Evolutionary conservation across 2,329 filamentous ascomycete genomes (phyloP), one percentile per base, ranked within the genome.

Genomic region (Fulvia fulva): DNA sequence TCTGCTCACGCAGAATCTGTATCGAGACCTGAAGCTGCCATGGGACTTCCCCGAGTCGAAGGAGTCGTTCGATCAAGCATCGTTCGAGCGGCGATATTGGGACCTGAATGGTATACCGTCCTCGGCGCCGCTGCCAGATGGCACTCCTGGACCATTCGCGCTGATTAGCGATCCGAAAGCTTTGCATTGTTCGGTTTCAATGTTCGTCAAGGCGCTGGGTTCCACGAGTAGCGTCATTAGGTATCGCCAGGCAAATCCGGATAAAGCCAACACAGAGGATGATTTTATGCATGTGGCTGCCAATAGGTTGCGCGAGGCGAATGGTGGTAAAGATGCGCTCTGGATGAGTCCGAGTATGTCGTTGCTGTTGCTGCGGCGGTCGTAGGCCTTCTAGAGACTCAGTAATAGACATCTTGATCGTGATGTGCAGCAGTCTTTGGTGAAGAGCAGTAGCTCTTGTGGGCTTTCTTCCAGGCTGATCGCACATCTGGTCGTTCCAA

Each of bases 221-320:
- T 80, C 78, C 0, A 57, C 67, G 2, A 80, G 78, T 57, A 69
- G 73, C 0, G 68, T 78, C 1, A 71, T 71, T 0, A 68, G 80
- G 43, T 81, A 79, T 78, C 70, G 76, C 9, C 68, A 79, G 64
- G 78, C 76, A 0, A 65, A 82, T 61, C 75, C 77, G 0, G 75
- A 77, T 0, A 60, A 63, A 0, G 73, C 69, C 0, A 73, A 74
- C 0, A 79, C 77, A 0, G 78, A 80, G 77, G 56, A 66, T 74
- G 19, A 68, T 56, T 32, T 53, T 3, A 63, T 77, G 5, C 73
- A 61, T 41, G 62, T 68, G n/a, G 77, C 67, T 9, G 58, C 59
- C 22, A 64, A 56, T 41, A 56, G 62, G 51, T 51, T 74, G 37
- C 47, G 54, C 12, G 50, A 51, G 12, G 51, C 45, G 23, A 55